A percentile compares a stretch with the other conserved stretches of the same genome.
These are phyloP conservation scores for Pythium apleroticum DNA, from an alignment of 352 stramenopile genomes.

Conservation along the genomic window DNA sequence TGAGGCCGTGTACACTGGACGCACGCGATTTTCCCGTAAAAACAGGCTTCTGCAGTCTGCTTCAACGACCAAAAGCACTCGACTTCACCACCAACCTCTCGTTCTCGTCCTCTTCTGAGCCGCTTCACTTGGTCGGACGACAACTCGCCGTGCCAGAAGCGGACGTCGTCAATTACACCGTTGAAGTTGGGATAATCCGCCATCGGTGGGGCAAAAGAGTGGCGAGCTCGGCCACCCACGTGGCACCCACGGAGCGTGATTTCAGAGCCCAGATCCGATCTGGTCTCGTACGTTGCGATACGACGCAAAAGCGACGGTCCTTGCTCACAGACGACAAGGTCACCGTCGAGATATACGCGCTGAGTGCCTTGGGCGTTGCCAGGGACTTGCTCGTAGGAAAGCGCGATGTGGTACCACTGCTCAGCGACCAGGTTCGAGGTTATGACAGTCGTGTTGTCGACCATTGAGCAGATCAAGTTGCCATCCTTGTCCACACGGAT, in stretches of 20 bases:
- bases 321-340: background rate
- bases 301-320: background rate
- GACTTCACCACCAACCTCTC: no score
- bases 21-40: no score
- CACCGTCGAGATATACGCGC: conserved; percentile 9
- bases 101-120: no score
- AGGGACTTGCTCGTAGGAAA: background rate
- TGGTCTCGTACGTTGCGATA: no score
- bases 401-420: background rate
- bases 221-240: background rate
- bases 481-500: background rate
- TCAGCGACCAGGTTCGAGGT: background rate
- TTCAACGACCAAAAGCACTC: no score
- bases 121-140: no score
- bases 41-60: no score
- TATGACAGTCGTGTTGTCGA: background rate
- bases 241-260: background rate
- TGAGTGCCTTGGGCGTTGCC: background rate
- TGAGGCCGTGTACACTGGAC: no score
- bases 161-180: background rate
- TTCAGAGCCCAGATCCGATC: no score
- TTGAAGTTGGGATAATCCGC: background rate
- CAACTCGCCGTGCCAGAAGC: background rate
- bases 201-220: no score
- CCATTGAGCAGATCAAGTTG: background rate